Conservation (phyloP, 345 rosid genomes). For the Populus ilicifolia region DNA sequence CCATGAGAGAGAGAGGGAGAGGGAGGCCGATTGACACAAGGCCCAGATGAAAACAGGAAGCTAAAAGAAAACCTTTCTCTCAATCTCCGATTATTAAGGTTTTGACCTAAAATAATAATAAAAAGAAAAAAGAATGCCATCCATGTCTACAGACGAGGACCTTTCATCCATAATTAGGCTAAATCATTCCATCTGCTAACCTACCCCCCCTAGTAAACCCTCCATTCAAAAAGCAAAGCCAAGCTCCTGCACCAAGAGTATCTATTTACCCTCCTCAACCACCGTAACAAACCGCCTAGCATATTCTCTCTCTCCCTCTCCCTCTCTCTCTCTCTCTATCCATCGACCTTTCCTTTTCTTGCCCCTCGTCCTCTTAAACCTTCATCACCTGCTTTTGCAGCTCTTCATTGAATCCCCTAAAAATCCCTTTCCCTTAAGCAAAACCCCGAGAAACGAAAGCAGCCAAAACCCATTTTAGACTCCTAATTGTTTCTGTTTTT, state of each 20-base stretch:
- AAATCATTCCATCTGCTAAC: slow-evolving; percentile 10
- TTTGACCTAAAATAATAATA: no score
- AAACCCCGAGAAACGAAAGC: neutral
- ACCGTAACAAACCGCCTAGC: slow-evolving; percentile 29
- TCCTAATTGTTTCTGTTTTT: neutral
- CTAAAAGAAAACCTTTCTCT: neutral
- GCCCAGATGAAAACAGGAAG: neutral
- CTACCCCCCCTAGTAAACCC: neutral
- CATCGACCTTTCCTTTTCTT: neutral
- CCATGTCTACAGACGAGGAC: slow-evolving; percentile 4
- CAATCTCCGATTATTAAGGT: neutral
- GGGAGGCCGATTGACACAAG: neutral
- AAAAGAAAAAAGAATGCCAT: neutral
- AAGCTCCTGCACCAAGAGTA: neutral
- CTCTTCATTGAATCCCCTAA: neutral
- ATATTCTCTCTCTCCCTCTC: neutral
- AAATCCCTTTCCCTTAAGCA: neutral
- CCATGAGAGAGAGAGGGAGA: neutral
- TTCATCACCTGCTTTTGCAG: slow-evolving; percentile 8
- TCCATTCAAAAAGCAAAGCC: neutral
- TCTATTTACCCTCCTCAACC: slow-evolving; percentile 21
- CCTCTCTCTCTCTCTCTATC: neutral
- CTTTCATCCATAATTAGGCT: slow-evolving; percentile 34
- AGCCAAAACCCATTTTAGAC: neutral
- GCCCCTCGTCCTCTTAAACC: neutral